Percentiles rank a stretch among this genome's conserved stretches.
Conservation (phyloP, 495 filamentous ascomycete genomes). For the Hypoxylon cercidicola region DNA sequence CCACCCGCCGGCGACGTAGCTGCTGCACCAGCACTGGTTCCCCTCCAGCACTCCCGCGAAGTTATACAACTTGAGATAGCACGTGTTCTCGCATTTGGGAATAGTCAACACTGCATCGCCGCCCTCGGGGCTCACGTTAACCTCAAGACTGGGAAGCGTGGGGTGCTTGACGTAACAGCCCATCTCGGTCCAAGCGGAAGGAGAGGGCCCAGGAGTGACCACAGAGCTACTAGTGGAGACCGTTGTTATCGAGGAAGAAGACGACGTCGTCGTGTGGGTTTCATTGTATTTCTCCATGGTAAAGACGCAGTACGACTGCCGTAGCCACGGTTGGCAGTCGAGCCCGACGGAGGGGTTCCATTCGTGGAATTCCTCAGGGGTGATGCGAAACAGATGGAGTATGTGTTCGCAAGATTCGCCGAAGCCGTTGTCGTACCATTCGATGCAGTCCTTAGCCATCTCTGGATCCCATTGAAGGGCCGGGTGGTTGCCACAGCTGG, state of each 20-base stretch:
- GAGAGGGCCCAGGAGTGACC: constrained; percentile 27
- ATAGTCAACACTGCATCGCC: constrained; percentile 21
- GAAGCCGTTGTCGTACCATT: constrained; percentile 31
- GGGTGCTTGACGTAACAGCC: constrained; percentile 36
- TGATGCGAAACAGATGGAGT: constrained; percentile 19
- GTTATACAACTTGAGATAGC: constrained; percentile 20
- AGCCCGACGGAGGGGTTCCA: constrained; percentile 39
- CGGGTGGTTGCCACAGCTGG: constrained; percentile 2
- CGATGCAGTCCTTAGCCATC: constrained; percentile 19
- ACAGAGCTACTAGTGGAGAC: constrained; percentile 15
- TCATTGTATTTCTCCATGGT: constrained; percentile 13
- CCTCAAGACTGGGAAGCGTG: constrained; percentile 17
- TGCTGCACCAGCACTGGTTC: constrained; percentile 46
- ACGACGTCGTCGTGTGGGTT: constrained; percentile 6
- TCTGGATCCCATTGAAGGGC: constrained; percentile 19
- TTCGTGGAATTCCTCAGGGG: constrained; percentile 26
- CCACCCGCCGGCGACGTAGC: constrained; percentile 38
- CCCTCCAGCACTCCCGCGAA: constrained; percentile 38
- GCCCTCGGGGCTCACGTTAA: constrained; percentile 13
- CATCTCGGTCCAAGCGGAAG: constrained; percentile 25
- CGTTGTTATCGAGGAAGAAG: constrained; percentile 7
- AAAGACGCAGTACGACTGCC: constrained; percentile 34
- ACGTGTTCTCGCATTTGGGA: constrained; percentile 25
- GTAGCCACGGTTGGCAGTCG: constrained; percentile 32
- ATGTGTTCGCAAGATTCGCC: constrained; percentile 24